Conservation (phyloP, 129 eudicot species). For the Lactuca sativa region DNA sequence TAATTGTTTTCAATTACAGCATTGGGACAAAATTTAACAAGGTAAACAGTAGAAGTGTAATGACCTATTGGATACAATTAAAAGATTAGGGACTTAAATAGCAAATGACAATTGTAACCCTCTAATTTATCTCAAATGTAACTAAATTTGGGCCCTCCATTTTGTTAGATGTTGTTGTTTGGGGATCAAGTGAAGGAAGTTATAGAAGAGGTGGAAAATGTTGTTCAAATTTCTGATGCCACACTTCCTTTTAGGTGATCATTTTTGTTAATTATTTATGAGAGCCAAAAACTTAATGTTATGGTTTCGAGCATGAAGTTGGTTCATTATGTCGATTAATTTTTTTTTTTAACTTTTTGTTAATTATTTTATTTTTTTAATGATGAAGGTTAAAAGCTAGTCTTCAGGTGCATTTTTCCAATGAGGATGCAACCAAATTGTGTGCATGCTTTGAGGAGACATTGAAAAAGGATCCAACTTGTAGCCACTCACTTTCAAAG, state of each 20-base stretch:
- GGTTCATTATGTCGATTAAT: background rate
- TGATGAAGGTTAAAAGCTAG: slow-evolving; percentile 64
- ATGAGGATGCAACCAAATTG: slow-evolving; percentile 44
- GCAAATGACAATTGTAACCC: background rate
- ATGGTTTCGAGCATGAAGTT: too few species aligned
- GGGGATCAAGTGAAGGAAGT: slow-evolving; percentile 84
- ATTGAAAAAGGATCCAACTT: slow-evolving; percentile 76
- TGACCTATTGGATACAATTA: too few species aligned
- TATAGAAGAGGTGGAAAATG: slow-evolving; percentile 58
- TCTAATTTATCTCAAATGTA: background rate
- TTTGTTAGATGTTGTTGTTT: slow-evolving; percentile 62
- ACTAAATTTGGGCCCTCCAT: background rate
- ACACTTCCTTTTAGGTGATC: slow-evolving; percentile 60
- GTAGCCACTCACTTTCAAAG: slow-evolving; percentile 59
- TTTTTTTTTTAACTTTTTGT: background rate
- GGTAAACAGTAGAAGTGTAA: too few species aligned
- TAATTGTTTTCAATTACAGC: too few species aligned
- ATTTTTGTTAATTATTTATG: slow-evolving; percentile 1
- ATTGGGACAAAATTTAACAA: too few species aligned
- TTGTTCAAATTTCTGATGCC: slow-evolving; percentile 43
- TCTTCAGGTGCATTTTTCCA: slow-evolving; percentile 59
- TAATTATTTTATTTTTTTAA: background rate
- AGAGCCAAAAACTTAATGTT: background rate
- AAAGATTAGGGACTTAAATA: too few species aligned
- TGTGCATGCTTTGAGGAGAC: slow-evolving; percentile 55